A percentile compares a stretch with the other conserved stretches of the same genome.
These are phyloP conservation scores for Plenodomus lindquistii DNA, from an alignment of 2,329 filamentous ascomycete genomes.

Conservation along the genomic window DNA sequence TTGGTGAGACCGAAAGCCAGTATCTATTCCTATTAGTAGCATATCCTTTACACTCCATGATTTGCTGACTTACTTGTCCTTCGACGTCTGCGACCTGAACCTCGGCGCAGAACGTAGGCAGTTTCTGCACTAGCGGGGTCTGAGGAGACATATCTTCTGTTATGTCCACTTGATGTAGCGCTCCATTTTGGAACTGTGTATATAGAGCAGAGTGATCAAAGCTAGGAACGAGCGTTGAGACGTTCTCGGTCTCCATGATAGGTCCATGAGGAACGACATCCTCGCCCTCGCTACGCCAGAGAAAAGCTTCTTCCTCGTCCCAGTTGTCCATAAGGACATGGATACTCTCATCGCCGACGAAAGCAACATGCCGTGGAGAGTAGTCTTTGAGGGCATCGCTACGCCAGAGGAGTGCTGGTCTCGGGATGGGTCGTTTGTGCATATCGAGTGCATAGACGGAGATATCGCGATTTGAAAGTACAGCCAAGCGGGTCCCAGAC, in stretches of 20 bases:
- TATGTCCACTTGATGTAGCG: conserved; percentile 18
- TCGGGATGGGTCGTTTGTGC: conserved; percentile 56
- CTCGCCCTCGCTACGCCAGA: conserved; percentile 33
- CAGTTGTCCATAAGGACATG: conserved; percentile 41
- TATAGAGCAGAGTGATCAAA: conserved; percentile 27
- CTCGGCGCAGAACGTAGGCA: conserved; percentile 35
- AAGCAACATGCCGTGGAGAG: conserved; percentile 53
- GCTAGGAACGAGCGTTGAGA: conserved; percentile 28
- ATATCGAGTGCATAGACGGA: conserved; percentile 72
- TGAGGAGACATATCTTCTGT: conserved; percentile 13
- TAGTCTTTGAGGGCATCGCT: conserved; percentile 17
- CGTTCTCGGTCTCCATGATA: conserved; percentile 25
- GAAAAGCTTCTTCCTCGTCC: conserved; percentile 32
- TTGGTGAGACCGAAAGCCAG: conserved; percentile 69
- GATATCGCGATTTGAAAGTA: conserved; percentile 70
- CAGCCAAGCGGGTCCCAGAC: conserved; percentile 58
- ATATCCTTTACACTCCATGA: conserved; percentile 10
- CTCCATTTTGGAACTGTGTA: conserved; percentile 28
- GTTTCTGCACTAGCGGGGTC: conserved; percentile 20
- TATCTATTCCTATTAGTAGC: conserved; percentile 37
- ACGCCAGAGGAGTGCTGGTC: conserved; percentile 49
- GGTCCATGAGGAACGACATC: conserved; percentile 24
- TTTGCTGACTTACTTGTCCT: conserved; percentile 23
- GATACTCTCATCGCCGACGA: conserved; percentile 46
- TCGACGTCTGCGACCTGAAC: conserved; percentile 25